Percentiles rank a stretch among this genome's conserved stretches.
phyloP scores from a whole-genome alignment of 2,329 filamentous ascomycete genomes.

The Leptosphaerulina australis region DNA sequence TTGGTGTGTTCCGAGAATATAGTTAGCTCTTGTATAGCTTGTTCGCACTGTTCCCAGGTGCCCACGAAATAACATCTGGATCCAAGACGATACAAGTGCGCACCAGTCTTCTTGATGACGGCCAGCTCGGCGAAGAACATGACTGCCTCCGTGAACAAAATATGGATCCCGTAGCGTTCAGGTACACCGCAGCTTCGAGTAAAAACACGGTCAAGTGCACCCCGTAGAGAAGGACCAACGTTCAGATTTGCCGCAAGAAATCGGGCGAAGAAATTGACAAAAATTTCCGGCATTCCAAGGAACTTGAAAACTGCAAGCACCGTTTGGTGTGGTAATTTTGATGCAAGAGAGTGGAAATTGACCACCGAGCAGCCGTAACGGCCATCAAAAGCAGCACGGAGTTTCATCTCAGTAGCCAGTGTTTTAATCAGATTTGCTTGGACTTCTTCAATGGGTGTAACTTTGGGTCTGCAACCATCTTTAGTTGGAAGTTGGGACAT shows the following conservation, averaged over 20 bases:
- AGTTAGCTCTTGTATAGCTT: slow-evolving; percentile 9
- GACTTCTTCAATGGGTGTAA: slow-evolving; percentile 12
- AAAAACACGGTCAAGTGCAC: slow-evolving; percentile 24
- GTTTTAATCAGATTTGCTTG: slow-evolving; percentile 36
- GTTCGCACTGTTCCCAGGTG: slow-evolving; percentile 17
- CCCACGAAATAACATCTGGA: slow-evolving; percentile 36
- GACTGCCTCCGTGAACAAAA: slow-evolving; percentile 36
- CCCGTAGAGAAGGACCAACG: slow-evolving; percentile 29
- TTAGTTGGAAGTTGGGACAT: slow-evolving; percentile 31
- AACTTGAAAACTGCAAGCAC: slow-evolving; percentile 63
- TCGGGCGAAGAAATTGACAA: slow-evolving; percentile 64
- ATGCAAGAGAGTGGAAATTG: slow-evolving; percentile 59
- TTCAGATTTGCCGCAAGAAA: slow-evolving; percentile 50
- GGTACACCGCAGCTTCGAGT: slow-evolving; percentile 31
- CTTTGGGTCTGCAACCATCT: slow-evolving; percentile 17
- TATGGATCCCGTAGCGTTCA: slow-evolving; percentile 28
- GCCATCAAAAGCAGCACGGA: slow-evolving; percentile 30
- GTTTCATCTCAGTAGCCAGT: slow-evolving; percentile 30
- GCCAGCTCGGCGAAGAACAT: slow-evolving; percentile 39
- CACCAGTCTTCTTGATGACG: slow-evolving; percentile 24
- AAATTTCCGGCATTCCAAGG: slow-evolving; percentile 62
- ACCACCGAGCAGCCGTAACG: slow-evolving; percentile 14
- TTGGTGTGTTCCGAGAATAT: slow-evolving; percentile 29
- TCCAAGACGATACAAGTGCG: slow-evolving; percentile 32
- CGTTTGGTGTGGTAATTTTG: slow-evolving; percentile 64